Percentiles rank a stretch among this genome's conserved stretches.
These are phyloP conservation scores for Zygotorulaspora florentina DNA, from an alignment of 805 yeast genomes.

Conservation along the genomic window DNA sequence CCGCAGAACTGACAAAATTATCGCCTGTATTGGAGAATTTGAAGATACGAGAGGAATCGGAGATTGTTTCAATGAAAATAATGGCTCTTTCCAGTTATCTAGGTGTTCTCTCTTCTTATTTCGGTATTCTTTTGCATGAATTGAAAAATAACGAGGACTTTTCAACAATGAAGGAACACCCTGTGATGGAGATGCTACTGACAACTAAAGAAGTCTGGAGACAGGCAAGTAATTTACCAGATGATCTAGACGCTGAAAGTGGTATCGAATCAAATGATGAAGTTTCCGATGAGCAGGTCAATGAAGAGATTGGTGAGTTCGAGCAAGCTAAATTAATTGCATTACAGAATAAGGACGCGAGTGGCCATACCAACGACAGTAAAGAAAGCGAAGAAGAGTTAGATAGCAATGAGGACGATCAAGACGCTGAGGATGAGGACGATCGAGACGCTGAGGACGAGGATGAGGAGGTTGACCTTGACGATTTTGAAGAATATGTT, in stretches of 20 bases:
- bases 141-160: slow-evolving; percentile 51
- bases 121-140: slow-evolving; percentile 65
- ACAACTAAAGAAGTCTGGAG: slow-evolving; percentile 86
- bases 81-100: slow-evolving; percentile 75
- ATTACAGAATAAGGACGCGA: slow-evolving; percentile 24
- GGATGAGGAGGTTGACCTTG: slow-evolving; percentile 30
- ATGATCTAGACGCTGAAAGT: slow-evolving; percentile 26
- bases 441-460: slow-evolving; percentile 27
- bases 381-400: slow-evolving; percentile 8
- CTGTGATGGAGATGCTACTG: slow-evolving; percentile 82
- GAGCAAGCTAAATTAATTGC: slow-evolving; percentile 23
- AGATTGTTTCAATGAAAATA: slow-evolving; percentile 47
- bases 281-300: slow-evolving; percentile 12
- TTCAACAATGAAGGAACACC: slow-evolving; percentile 72
- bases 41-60: slow-evolving; percentile 28
- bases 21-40: slow-evolving; percentile 42
- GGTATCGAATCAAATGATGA: slow-evolving; percentile 24
- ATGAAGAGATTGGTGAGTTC: slow-evolving; percentile 14
- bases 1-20: slow-evolving; percentile 52
- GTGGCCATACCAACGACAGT: slow-evolving; percentile 16
- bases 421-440: slow-evolving; percentile 18
- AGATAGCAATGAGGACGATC: slow-evolving; percentile 15
- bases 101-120: slow-evolving; percentile 72
- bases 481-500: slow-evolving; percentile 49
- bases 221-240: slow-evolving; percentile 60